These are phyloP conservation scores for Clavispora vitiphila DNA, from an alignment of 805 yeast species.

Conservation along the genomic window DNA sequence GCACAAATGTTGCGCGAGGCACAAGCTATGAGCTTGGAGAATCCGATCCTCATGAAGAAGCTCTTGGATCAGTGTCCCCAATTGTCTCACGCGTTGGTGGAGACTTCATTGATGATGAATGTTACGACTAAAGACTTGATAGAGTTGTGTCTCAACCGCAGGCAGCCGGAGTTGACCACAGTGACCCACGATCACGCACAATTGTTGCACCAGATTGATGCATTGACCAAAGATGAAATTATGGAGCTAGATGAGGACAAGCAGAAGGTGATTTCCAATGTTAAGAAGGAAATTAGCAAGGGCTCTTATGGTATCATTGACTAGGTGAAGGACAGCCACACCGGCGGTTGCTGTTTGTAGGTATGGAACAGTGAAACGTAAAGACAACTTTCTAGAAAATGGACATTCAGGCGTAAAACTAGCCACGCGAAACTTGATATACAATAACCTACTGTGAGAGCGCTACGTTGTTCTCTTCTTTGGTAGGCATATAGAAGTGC, in stretches of 20 bases:
- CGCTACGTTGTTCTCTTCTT: no score
- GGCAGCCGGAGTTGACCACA: slow-evolving; percentile 23
- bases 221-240: slow-evolving; percentile 27
- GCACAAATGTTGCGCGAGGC: slow-evolving; percentile 40
- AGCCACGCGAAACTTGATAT: no score
- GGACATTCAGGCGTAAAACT: no score
- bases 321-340: neutral
- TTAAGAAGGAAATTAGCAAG: slow-evolving; percentile 17
- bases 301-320: slow-evolving; percentile 21
- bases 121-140: slow-evolving; percentile 32
- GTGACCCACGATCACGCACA: slow-evolving; percentile 30
- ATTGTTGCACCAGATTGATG: slow-evolving; percentile 25
- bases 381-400: no score
- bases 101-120: slow-evolving; percentile 44
- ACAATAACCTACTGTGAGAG: no score
- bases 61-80: slow-evolving; percentile 74
- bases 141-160: slow-evolving; percentile 32
- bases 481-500: no score
- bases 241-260: slow-evolving; percentile 21
- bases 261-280: slow-evolving; percentile 11
- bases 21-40: slow-evolving; percentile 23
- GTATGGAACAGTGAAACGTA: no score
- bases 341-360: no score
- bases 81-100: slow-evolving; percentile 76
- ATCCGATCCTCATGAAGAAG: slow-evolving; percentile 54